Base-by-base conservation (phyloP, 1,284 basidiomycete genomes). In the Microbotryum silenes-acaulis region DNA sequence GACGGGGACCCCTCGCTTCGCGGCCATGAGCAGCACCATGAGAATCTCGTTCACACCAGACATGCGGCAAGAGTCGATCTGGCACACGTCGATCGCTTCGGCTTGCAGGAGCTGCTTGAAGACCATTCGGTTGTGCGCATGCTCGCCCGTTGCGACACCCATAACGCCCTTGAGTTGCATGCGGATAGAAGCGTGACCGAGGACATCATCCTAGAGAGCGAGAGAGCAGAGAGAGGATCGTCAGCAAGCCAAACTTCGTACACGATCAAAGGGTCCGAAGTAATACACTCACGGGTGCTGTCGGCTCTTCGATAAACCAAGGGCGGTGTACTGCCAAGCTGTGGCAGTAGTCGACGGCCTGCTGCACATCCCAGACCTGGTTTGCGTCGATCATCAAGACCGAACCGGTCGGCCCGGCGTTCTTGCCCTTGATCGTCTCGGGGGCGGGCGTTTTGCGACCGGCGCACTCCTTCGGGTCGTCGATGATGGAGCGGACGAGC, bases 301-400 rank as follows among this genome's bases (percentile, higher is more conserved):
- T 94, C 0, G 91, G 91, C 75, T 94, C 91, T 74, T 96, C 91
- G 71, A 94, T 94, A 78, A 93, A 96, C 93, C 92, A 97, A n/a
- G 92, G 92, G 73, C 87, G 88, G 75, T 93, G 84, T 61, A 83
- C 82, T 70, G 83, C 81, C 45, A 97, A 80, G 66, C 84, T 81
- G 72, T 85, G 85, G 69, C 94, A 89, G 76, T 93, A 96, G 58
- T 93, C 88, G 72, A 96, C 87, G 4, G 92, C 92, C 76, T 93
- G 83, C 49, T 85, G 81, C 21, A 97, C 93, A 71, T 96, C 91
- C 91, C 91, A 97, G 23, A 97, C 89, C 77, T 79, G 74, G 78
- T 97, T 97, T 54, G 92, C 88, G 75, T 97, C 92, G 67, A 97
- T 89, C 92, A 97, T 97, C 64, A 96, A 80, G 27, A 96, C 92